Percentiles rank a stretch among this genome's conserved stretches.
Evolutionary conservation across 169 alveolate genomes (phyloP).

Genomic region (Plasmodium berghei): DNA sequence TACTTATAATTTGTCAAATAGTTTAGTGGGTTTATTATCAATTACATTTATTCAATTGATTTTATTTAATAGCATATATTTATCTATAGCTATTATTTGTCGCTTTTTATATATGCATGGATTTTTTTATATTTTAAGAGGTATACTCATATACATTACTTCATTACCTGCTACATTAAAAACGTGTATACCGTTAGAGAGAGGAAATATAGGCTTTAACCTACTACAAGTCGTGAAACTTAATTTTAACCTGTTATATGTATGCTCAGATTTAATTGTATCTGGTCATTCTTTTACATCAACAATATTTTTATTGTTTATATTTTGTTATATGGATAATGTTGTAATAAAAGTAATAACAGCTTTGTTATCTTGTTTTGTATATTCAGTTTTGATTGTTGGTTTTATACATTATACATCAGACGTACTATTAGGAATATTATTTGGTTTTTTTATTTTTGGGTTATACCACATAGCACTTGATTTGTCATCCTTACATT

Average conservation of each 20-base stretch:
- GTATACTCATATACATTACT: slow-evolving; percentile 42
- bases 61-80: slow-evolving; percentile 51
- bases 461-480: slow-evolving; percentile 53
- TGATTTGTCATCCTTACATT: slow-evolving; percentile 48
- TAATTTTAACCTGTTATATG: slow-evolving; percentile 45
- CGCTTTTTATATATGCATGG: slow-evolving; percentile 69
- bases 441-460: slow-evolving; percentile 57
- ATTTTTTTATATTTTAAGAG: slow-evolving; percentile 52
- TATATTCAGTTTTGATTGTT: slow-evolving; percentile 42
- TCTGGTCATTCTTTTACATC: slow-evolving; percentile 67
- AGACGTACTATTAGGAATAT: slow-evolving; percentile 45
- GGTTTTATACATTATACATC: slow-evolving; percentile 74
- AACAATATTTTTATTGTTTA: slow-evolving; percentile 48
- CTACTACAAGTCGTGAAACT: slow-evolving; percentile 45
- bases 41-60: slow-evolving; percentile 24
- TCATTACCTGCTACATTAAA: slow-evolving; percentile 69
- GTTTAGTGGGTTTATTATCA: slow-evolving; percentile 44
- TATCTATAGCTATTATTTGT: slow-evolving; percentile 62
- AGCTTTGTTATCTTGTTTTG: slow-evolving; percentile 26
- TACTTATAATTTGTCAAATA: slow-evolving; percentile 53
- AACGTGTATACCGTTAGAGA: slow-evolving; percentile 49
- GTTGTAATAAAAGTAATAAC: slow-evolving; percentile 15
- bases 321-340: slow-evolving; percentile 54
- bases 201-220: slow-evolving; percentile 46
- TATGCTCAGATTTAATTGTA: slow-evolving; percentile 67